These are phyloP conservation scores for Aspergillus nanangensis DNA, from an alignment of 495 filamentous ascomycete species.

Conservation along the genomic window DNA sequence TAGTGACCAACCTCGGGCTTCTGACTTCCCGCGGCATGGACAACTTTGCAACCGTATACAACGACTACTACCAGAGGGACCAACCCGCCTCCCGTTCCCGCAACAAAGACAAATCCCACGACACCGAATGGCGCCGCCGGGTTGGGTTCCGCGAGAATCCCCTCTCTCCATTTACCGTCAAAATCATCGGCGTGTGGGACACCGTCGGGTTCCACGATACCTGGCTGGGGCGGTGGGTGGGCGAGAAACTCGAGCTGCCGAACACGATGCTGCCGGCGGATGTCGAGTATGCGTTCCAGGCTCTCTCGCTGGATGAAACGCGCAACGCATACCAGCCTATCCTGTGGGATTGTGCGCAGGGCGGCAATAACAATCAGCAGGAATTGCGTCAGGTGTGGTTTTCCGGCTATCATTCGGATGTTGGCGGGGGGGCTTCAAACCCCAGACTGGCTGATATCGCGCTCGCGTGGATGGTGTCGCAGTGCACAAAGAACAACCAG, in stretches of 20 bases:
- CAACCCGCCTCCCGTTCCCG: constrained; percentile 21
- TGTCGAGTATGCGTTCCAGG: constrained; percentile 57
- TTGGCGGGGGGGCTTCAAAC: constrained; percentile 45
- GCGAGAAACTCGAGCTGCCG: constrained; percentile 22
- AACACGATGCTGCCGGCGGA: constrained; percentile 28
- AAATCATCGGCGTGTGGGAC: constrained; percentile 56
- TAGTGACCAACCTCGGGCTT: constrained; percentile 49
- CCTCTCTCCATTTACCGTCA: constrained; percentile 29
- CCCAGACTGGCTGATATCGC: constrained; percentile 35
- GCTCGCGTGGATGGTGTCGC: constrained; percentile 45
- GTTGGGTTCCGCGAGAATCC: constrained; percentile 12
- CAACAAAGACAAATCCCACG: constrained; percentile 3
- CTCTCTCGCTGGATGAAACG: constrained; percentile 53
- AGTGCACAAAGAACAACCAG: constrained; percentile 21
- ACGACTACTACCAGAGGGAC: constrained; percentile 39
- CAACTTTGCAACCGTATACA: constrained; percentile 41
- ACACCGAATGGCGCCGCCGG: background rate
- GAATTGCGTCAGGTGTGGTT: constrained; percentile 52
- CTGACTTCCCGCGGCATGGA: constrained; percentile 36
- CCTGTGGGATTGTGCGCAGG: constrained; percentile 43
- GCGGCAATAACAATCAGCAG: constrained; percentile 12
- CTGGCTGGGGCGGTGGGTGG: constrained; percentile 17
- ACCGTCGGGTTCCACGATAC: constrained; percentile 49
- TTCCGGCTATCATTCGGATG: constrained; percentile 48
- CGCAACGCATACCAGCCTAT: constrained; percentile 49